A percentile compares a stretch with the other conserved stretches of the same genome.
phyloP scores from a whole-genome alignment of 2,329 filamentous ascomycete species.

The Pseudogymnoascus sp. region DNA sequence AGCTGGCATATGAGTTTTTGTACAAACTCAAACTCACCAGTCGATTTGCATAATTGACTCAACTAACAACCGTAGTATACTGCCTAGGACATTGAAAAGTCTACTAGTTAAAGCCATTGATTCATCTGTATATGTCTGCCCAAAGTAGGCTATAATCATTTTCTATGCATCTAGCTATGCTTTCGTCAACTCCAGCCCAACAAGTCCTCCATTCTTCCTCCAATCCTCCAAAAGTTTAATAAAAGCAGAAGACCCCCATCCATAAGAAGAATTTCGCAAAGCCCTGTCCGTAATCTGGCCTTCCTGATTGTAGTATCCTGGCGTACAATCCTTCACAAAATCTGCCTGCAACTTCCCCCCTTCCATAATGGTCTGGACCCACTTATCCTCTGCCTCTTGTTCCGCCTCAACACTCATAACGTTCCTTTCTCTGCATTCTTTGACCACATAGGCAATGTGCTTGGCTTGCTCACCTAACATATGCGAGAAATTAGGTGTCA shows the following conservation, averaged over 20 bases:
- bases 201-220: background rate
- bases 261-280: background rate
- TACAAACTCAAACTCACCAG: background rate
- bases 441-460: slow-evolving; percentile 12
- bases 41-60: background rate
- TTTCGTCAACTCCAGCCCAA: background rate
- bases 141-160: background rate
- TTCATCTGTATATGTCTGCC: background rate
- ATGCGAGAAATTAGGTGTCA: slow-evolving; percentile 8
- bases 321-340: slow-evolving; percentile 8
- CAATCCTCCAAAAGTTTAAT: slow-evolving; percentile 2
- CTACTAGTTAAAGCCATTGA: background rate
- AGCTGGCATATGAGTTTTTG: background rate
- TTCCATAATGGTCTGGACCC: slow-evolving; percentile 5
- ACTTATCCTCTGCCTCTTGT: slow-evolving; percentile 5
- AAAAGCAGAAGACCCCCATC: background rate
- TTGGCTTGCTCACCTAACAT: background rate
- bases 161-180: background rate
- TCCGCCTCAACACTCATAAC: background rate
- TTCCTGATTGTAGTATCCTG: slow-evolving; percentile 10
- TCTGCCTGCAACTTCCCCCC: background rate
- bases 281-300: background rate
- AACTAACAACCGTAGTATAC: background rate
- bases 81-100: background rate
- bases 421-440: background rate